Evolutionary conservation across 2,329 filamentous ascomycete genomes (phyloP), one percentile per base, ranked within the genome.

Genomic region (Talaromyces atroroseus): DNA sequence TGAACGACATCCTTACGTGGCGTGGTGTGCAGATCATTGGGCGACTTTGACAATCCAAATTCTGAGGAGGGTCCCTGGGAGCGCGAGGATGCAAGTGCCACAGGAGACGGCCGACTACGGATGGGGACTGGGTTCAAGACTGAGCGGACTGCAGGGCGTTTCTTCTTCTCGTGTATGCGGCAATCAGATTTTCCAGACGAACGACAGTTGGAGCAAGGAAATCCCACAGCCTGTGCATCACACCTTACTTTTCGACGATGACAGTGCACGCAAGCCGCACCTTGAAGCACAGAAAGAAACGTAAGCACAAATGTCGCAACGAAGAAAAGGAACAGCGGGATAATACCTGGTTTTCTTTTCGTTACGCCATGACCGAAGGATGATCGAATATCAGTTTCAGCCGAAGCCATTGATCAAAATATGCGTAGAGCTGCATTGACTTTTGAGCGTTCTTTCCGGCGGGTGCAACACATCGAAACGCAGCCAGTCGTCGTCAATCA

Each of bases 241-340:
- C 78, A 80, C 59, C 76, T 75, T 50, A 80, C 74, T 64, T 80
- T 80, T 56, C 78, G 74, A 50, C 74, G 75, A 64, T 80, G 78
- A 53, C 78, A 80, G 58, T 74, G 70, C 42, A 77, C 65, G 58
- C 78, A 80, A 36, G 78, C 78, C 23, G 67, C 73, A n/a, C 71
- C 71, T 60, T 48, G 40, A 44, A 40, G n/a, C 11, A 8, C 24
- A 32, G 3, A 20, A 44, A 42, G 6, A 20, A 45, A 11, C 16
- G 26, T 29, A 46, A 45, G 20, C 21, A 12, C 36, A 52, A 42
- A 42, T 34, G 49, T 21, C 34, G 12, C 6, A 23, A 46, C 34
- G 40, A 16, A 57, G 47, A 34, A 16, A 32, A 49, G 40, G 49
- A 14, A 32, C 26, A 29, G 26, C 26, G 2, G 7, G 5, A 8